Evolutionary conservation across 2,329 filamentous ascomycete genomes (phyloP).

Genomic region (Fusarium sacchari): DNA sequence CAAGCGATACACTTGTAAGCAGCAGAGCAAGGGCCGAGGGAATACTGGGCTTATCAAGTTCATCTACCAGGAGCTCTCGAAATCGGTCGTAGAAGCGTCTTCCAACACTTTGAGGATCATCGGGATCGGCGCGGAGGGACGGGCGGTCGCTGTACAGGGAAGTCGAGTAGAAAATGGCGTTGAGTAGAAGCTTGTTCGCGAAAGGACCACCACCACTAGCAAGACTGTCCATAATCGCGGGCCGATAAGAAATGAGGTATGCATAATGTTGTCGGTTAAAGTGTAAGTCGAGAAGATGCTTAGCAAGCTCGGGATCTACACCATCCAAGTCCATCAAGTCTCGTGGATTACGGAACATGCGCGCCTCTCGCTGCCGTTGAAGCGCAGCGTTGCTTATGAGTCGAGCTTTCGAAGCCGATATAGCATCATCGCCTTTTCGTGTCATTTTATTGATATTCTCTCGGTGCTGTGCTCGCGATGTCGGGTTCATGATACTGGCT

Average conservation of each 20-base stretch:
- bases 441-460: slow-evolving; percentile 46
- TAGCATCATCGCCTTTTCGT: slow-evolving; percentile 41
- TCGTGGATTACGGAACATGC: slow-evolving; percentile 45
- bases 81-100: slow-evolving; percentile 52
- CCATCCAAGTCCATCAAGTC: slow-evolving; percentile 50
- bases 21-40: slow-evolving; percentile 51
- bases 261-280: slow-evolving; percentile 51
- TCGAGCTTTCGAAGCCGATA: slow-evolving; percentile 46
- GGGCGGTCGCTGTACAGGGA: slow-evolving; percentile 52
- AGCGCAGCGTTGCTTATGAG: slow-evolving; percentile 51
- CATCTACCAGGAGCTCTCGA: slow-evolving; percentile 48
- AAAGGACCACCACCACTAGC: slow-evolving; percentile 49
- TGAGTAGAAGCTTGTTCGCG: slow-evolving; percentile 51
- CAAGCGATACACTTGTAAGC: slow-evolving; percentile 46
- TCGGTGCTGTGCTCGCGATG: slow-evolving; percentile 42
- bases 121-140: slow-evolving; percentile 47
- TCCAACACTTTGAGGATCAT: slow-evolving; percentile 49
- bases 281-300: slow-evolving; percentile 51
- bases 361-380: slow-evolving; percentile 46
- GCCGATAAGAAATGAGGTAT: slow-evolving; percentile 52
- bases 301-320: slow-evolving; percentile 47
- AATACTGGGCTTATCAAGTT: slow-evolving; percentile 49
- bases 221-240: slow-evolving; percentile 52
- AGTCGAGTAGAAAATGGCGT: slow-evolving; percentile 54
- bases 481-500: slow-evolving; percentile 49